Base-by-base conservation (phyloP, 2,329 filamentous ascomycete species). In the Cyphellophora europaea region DNA sequence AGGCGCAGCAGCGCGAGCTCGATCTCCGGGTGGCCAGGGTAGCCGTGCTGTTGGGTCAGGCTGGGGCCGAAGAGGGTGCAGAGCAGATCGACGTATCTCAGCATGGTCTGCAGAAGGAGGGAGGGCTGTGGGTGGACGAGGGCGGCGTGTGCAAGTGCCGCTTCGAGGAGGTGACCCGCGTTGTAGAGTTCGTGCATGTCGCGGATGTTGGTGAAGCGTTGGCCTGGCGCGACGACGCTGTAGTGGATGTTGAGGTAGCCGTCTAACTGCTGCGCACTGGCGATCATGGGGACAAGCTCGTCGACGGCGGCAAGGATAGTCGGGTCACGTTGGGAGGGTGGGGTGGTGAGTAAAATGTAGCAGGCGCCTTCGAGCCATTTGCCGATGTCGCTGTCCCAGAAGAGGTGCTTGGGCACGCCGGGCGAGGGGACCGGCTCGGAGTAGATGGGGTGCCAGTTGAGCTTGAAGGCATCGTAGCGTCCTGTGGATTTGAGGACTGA, bases 171-270 rank as follows among this genome's bases (percentile, higher is more conserved):
- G 51, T 79, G 74, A 0, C 75, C 74, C 6, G 66, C 67, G 42
- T 77, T 77, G 48, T 77, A 76, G 60, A 79, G 53, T 51, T 78
- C 74, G 54, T 79, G 74, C 56, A 76, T 65, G 51, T 79, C 75
- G 31, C 72, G 54, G 5, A 79, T 42, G 44, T 79, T 78, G 0
- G 68, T 65, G 58, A 72, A 79, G 6, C 73, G 52, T 33, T 69
- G 67, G 0, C 56, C 62, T 0, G 71, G 71, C 28, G 72, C 70
- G 1, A 76, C 69, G 0, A 79, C 68, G 0, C 71, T 75, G 42
- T 71, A 79, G 47, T 79, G 73, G 5, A 77, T 67, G 47, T 79
- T 79, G 14, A 80, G 49, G 47, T 79, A 80, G 1, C 75, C 75
- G 48, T 79, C 75, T n/a, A n/a, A n/a, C n/a, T n/a, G n/a, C n/a